Base-by-base conservation (phyloP, 2,329 filamentous ascomycete species). In the Dothidotthia symphoricarpi region DNA sequence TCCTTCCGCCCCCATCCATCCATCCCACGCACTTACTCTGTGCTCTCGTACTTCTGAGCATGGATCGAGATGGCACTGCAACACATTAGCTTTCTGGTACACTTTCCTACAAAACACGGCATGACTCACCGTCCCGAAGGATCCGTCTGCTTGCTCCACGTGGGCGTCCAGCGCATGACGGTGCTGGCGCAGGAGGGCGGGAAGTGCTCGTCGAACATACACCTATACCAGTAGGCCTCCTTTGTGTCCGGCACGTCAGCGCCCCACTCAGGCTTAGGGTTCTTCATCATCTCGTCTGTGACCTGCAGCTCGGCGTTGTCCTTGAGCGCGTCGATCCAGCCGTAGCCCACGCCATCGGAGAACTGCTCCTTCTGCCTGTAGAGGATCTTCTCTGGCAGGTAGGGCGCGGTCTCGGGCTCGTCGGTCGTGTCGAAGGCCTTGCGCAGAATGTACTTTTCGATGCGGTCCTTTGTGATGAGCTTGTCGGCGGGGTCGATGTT, bases 321-420 rank as follows among this genome's bases (percentile, higher is more conserved):
- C 78, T 96, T 97, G 59, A 98, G 81, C 6, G 84, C 86, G 63
- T 98, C 93, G 64, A 98, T 98, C 93, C 93, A 98, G 49, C 93
- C 90, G 74, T 98, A 98, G 41, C 93, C 93, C 41, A 98, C 93
- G 66, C 93, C 94, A 61, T 98, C 94, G 42, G 86, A 94, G 76
- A 98, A 98, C 74, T 98, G 93, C 75, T 98, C 93, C 82, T 98
- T 98, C 73, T 98, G 94, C 66, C 94, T 81, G 86, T 88, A 98
- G 39, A 98, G 82, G 57, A 98, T 98, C 67, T 90, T 82, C 13
- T 95, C 84, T 6, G 94, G 93, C n/a, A 98, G 81, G 74, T 97
- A 98, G 8, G 93, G 83, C 54, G 86, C 72, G 32, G 77, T 80
- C 31, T 77, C 82, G 12, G 90, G 88, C 70, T 95, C 86, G 63